Base-by-base conservation (phyloP, 2,329 filamentous ascomycete genomes). In the Phaeosphaeriaceae sp. region DNA sequence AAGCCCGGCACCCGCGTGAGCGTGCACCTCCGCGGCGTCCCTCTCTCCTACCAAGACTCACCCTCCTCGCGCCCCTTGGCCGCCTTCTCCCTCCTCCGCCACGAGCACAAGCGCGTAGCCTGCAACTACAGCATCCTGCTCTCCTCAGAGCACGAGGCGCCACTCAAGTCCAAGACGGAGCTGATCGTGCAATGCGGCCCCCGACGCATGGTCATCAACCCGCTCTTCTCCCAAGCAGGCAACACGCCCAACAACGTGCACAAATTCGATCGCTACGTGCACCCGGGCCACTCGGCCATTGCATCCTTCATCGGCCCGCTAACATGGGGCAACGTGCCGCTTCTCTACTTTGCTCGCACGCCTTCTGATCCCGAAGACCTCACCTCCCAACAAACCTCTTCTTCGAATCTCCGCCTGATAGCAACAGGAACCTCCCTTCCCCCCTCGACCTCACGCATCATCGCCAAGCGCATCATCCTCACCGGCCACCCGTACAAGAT, bases 401-500 rank as follows among this genome's bases (percentile, higher is more conserved):
- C 65, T 2, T 65, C 67, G 2, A 61, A 84, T 5, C 82, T 97
- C 15, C 85, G 88, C 41, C 86, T 99, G 50, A 86, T 97, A 56
- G 95, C 86, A 48, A 97, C 91, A 0, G 95, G 96, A 61, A 98
- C 95, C 0, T 88, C 91, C 6, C 85, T 97, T 17, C 88, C 93
- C 0, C 91, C 93, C 75, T 77, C 93, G 79, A 74, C 88, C 75
- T 71, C 80, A 48, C 89, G 95, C 41, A 90, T 99, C 55, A 88
- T 99, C 59, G 93, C 94, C 70, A 99, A 99, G 82, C 90, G 95
- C 52, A 89, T 96, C 68, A 91, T 98, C 64, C 85, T 99, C 56
- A 97, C 95, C 0, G 96, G 95, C 17, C 94, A 99, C 75, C 95
- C 96, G 0, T 97, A 92, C 85, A 97, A 99, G 82, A 99, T 99